Percentiles rank a stretch among this genome's conserved stretches.
These are phyloP conservation scores for Symbiotaphrina buchneri DNA, from an alignment of 495 filamentous ascomycete genomes.

Conservation along the genomic window DNA sequence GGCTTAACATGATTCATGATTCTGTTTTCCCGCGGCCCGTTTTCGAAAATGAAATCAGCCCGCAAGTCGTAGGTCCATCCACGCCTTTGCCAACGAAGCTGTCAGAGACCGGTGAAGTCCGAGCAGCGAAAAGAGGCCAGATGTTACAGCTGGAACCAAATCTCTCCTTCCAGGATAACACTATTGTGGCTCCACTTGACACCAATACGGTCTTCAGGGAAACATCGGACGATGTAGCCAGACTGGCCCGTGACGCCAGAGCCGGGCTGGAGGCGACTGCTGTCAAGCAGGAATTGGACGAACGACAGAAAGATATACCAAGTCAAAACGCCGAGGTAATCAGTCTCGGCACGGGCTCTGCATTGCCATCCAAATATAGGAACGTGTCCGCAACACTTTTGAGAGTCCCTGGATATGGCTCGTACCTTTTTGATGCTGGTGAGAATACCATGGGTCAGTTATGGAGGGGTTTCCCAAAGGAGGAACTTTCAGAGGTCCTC, in stretches of 20 bases:
- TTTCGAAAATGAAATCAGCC: constrained; percentile 25
- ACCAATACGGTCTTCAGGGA: constrained; percentile 14
- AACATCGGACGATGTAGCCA: constrained; percentile 20
- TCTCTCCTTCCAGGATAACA: constrained; percentile 25
- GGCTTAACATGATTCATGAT: constrained; percentile 44
- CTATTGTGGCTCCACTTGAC: constrained; percentile 28
- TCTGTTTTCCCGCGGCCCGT: constrained; percentile 42
- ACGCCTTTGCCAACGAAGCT: too few relatives aligned
- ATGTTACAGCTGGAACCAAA: constrained; percentile 42
- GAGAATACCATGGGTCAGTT: constrained; percentile 90
- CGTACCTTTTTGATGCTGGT: constrained; percentile 73
- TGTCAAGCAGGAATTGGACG: constrained; percentile 6
- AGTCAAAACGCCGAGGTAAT: constrained; percentile 60
- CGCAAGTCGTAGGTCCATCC: constrained; percentile 8
- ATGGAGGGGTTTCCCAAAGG: constrained; percentile 39
- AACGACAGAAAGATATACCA: constrained; percentile 30
- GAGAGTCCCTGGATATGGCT: constrained; percentile 61
- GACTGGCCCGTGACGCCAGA: constrained; percentile 24
- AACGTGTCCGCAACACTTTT: constrained; percentile 84
- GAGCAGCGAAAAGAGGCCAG: constrained; percentile 23
- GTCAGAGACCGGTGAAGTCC: constrained; percentile 9
- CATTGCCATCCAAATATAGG: constrained; percentile 72
- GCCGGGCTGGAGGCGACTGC: constrained; percentile 15
- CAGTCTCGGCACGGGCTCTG: constrained; percentile 75
- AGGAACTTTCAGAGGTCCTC: constrained; percentile 43